Evolutionary conservation across 768 basidiomycete species (phyloP).

Genomic region (Piloderma croceum): DNA sequence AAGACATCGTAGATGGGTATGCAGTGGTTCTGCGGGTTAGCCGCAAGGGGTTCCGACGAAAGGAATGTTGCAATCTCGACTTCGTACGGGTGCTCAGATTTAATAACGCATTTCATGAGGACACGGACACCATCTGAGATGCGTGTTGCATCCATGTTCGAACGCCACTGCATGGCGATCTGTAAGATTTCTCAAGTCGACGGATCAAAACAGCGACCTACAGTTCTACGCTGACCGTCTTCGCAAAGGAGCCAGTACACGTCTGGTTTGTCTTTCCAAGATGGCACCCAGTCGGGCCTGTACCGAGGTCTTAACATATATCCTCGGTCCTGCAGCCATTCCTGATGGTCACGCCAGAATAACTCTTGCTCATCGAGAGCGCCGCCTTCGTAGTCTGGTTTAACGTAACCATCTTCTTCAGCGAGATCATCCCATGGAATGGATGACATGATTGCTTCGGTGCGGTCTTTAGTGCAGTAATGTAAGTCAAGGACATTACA

Average conservation of each 20-base stretch:
- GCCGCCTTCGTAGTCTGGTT: not conserved
- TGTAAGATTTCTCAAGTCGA: not conserved
- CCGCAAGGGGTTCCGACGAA: slow-evolving; percentile 11
- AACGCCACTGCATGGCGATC: not conserved
- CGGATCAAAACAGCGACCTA: not conserved
- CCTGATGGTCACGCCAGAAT: slow-evolving; percentile 12
- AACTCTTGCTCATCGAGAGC: slow-evolving; percentile 10
- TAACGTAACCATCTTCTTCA: too few relatives aligned
- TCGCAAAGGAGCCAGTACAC: slow-evolving; percentile 4
- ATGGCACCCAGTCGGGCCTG: slow-evolving; percentile 15
- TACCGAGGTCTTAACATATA: slow-evolving; percentile 14
- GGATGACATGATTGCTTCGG: too few relatives aligned
- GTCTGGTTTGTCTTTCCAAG: slow-evolving; percentile 6
- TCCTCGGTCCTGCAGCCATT: slow-evolving; percentile 12
- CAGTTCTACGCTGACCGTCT: slow-evolving; percentile 1
- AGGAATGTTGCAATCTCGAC: slow-evolving; percentile 14
- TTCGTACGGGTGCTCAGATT: slow-evolving; percentile 4
- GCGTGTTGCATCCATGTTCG: slow-evolving; percentile 14
- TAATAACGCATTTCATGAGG: slow-evolving; percentile 14
- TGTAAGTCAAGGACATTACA: too few relatives aligned
- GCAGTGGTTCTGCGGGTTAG: slow-evolving; percentile 25
- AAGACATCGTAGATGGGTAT: slow-evolving; percentile 23
- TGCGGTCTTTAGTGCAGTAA: too few relatives aligned
- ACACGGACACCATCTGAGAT: slow-evolving; percentile 16
- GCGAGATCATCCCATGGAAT: too few relatives aligned